Evolutionary conservation across 1,284 basidiomycete genomes (phyloP).

Genomic region (Ganoderma lucidum): DNA sequence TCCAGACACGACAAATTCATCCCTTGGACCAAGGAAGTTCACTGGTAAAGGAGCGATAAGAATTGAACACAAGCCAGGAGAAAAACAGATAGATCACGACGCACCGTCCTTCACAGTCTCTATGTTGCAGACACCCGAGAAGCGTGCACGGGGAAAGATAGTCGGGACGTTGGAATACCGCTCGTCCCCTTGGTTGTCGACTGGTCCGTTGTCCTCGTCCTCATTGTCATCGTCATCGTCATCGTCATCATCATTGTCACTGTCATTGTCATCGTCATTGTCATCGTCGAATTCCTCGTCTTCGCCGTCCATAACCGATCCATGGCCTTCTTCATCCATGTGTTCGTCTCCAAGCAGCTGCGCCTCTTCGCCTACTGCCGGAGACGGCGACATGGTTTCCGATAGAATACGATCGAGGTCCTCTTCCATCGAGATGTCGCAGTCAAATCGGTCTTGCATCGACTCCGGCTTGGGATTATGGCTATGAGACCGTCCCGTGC

Average conservation of each 20-base stretch:
- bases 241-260: slow-evolving; percentile 27
- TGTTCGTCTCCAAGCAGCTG: slow-evolving; percentile 14
- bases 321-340: slow-evolving; percentile 21
- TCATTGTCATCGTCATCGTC: slow-evolving; percentile 41
- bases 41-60: slow-evolving; percentile 53
- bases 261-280: slow-evolving; percentile 38
- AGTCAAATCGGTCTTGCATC: slow-evolving; percentile 8
- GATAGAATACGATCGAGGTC: slow-evolving; percentile 39
- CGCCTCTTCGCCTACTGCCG: neutral
- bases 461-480: neutral
- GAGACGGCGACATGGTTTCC: slow-evolving; percentile 21
- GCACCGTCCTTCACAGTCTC: slow-evolving; percentile 92
- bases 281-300: slow-evolving; percentile 36
- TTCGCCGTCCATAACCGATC: slow-evolving; percentile 29
- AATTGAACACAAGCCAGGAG: slow-evolving; percentile 7
- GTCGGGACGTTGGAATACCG: slow-evolving; percentile 56
- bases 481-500: neutral
- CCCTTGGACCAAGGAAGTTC: slow-evolving; percentile 82
- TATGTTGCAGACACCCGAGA: slow-evolving; percentile 81
- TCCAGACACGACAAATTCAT: slow-evolving; percentile 87
- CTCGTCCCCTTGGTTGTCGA: slow-evolving; percentile 34
- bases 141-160: slow-evolving; percentile 75
- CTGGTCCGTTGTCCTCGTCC: slow-evolving; percentile 42
- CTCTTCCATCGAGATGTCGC: slow-evolving; percentile 38
- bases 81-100: slow-evolving; percentile 35